Evolutionary conservation across 805 yeast species (phyloP).

Genomic region (Aciculoconidium aculeatum): DNA sequence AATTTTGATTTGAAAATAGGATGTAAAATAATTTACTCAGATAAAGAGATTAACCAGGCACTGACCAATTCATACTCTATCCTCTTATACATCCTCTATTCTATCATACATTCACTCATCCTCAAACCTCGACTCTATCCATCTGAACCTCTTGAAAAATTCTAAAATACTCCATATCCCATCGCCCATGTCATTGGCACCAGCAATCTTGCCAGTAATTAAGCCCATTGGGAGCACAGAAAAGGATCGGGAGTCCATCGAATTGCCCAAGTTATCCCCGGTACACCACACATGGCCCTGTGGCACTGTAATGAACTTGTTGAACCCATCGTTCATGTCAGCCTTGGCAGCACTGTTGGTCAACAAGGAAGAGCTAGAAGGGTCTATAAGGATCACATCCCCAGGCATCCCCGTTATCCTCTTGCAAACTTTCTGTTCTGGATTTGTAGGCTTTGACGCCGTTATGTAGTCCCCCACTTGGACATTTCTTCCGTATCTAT

Average conservation of each 20-base stretch:
- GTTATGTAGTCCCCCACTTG: conserved; percentile 83
- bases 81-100: conserved; percentile 1
- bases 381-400: conserved; percentile 76
- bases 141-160: conserved; percentile 38
- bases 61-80: conserved; percentile 2
- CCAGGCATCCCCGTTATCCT: conserved; percentile 96
- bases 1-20: too few species aligned
- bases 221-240: conserved; percentile 87
- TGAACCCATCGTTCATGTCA: conserved; percentile 34
- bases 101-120: conserved; percentile 30
- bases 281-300: conserved; percentile 96
- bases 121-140: conserved; percentile 46
- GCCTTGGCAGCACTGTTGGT: conserved; percentile 25
- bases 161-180: conserved; percentile 31
- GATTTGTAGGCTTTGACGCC: conserved; percentile 85
- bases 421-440: conserved; percentile 81
- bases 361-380: conserved; percentile 50
- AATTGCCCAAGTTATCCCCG: conserved; percentile 86
- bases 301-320: conserved; percentile 71
- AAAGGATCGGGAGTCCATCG: conserved; percentile 85
- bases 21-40: conserved; percentile 1
- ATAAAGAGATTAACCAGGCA: conserved; percentile 4
- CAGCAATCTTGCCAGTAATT: conserved; percentile 80
- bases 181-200: conserved; percentile 51
- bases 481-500: conserved; percentile 58